Percentiles rank a stretch among this genome's conserved stretches.
Evolutionary conservation across 1,284 basidiomycete species (phyloP).

Genomic region (Golubevia sp.): DNA sequence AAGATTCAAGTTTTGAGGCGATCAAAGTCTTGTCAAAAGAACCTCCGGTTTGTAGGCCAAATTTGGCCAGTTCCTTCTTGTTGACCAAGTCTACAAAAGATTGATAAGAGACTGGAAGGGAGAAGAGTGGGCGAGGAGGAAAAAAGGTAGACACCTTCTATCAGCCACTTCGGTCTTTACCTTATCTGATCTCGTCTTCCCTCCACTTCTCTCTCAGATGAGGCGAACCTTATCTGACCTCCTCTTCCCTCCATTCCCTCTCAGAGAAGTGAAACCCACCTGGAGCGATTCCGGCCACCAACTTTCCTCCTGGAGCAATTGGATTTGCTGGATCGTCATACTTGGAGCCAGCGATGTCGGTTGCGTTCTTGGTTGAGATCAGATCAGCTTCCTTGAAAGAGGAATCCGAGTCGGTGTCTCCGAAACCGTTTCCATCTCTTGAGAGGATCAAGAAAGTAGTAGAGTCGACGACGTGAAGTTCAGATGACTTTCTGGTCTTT

Average conservation of each 20-base stretch:
- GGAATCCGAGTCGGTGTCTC: slow-evolving; percentile 66
- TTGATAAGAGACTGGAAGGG: slow-evolving; percentile 69
- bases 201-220: too few relatives aligned
- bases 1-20: slow-evolving; percentile 73
- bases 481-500: slow-evolving; percentile 68
- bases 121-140: too few relatives aligned
- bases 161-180: too few relatives aligned
- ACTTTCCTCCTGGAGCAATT: slow-evolving; percentile 66
- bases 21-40: slow-evolving; percentile 66
- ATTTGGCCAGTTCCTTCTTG: slow-evolving; percentile 67
- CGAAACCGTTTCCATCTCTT: slow-evolving; percentile 71
- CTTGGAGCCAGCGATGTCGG: slow-evolving; percentile 69
- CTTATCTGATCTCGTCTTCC: too few relatives aligned
- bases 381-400: slow-evolving; percentile 67
- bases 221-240: too few relatives aligned
- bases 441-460: slow-evolving; percentile 69
- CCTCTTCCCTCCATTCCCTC: too few relatives aligned
- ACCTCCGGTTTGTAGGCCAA: slow-evolving; percentile 67
- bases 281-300: slow-evolving; percentile 65
- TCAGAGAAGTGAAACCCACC: too few relatives aligned
- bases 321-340: slow-evolving; percentile 69
- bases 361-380: slow-evolving; percentile 69
- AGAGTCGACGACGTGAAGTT: slow-evolving; percentile 68
- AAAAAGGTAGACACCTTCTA: too few relatives aligned
- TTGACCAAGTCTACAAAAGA: slow-evolving; percentile 69